Evolutionary conservation across 768 basidiomycete species (phyloP).

Genomic region (Collybiopsis luxurians): DNA sequence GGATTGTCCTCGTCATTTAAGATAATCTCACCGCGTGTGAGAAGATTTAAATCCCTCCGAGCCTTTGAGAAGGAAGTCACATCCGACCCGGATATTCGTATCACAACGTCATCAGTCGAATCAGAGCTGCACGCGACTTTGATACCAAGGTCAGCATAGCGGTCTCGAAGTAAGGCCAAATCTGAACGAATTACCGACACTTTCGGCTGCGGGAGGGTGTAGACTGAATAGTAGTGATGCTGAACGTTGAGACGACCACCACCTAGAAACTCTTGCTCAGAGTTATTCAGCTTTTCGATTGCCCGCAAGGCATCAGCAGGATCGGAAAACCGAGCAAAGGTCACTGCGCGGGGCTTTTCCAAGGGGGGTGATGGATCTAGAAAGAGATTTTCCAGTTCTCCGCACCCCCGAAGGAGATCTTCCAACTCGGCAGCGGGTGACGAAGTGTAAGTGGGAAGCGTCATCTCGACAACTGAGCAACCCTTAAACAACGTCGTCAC

Average conservation of each 20-base stretch:
- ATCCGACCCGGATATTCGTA: constrained; percentile 39
- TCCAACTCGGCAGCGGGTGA: constrained; percentile 30
- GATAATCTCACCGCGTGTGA: constrained; percentile 38
- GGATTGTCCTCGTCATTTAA: constrained; percentile 22
- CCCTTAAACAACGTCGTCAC: constrained; percentile 20
- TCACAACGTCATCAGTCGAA: constrained; percentile 25
- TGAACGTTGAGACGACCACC: constrained; percentile 34
- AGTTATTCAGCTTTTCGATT: constrained; percentile 20
- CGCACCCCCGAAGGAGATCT: constrained; percentile 30
- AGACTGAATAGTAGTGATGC: constrained; percentile 37
- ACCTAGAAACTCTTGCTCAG: constrained; percentile 35
- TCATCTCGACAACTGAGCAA: constrained; percentile 27
- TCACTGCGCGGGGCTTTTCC: constrained; percentile 28
- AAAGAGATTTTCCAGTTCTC: constrained; percentile 26
- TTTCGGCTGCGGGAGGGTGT: constrained; percentile 29
- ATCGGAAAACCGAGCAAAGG: constrained; percentile 32
- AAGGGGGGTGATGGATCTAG: constrained; percentile 35
- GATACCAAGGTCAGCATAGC: constrained; percentile 21
- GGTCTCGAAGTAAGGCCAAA: constrained; percentile 30
- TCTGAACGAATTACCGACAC: constrained; percentile 34
- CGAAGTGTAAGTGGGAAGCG: constrained; percentile 29
- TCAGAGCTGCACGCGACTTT: constrained; percentile 24
- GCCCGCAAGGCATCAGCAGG: background rate
- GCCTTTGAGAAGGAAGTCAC: constrained; percentile 28
- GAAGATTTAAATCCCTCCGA: constrained; percentile 23